These are phyloP conservation scores for Mucor saturninus DNA, from an alignment of 371 early-diverging fungal genomes.

Conservation along the genomic window DNA sequence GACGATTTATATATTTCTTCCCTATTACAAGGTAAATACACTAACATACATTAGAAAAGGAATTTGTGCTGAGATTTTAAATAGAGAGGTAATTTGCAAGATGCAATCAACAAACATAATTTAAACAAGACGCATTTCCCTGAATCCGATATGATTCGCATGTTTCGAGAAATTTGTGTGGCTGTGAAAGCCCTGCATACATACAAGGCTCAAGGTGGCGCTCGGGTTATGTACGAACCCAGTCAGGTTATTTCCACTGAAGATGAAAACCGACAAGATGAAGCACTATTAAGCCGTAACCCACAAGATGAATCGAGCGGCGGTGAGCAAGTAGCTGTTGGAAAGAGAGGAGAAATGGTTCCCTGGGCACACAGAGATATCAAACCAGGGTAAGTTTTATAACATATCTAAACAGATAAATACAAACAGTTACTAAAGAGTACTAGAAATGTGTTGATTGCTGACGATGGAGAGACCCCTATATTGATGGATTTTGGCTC, in stretches of 20 bases:
- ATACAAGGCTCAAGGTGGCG: conserved; percentile 53
- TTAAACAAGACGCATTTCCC: conserved; percentile 48
- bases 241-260: conserved; percentile 25
- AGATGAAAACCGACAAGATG: conserved; percentile 26
- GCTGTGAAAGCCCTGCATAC: conserved; percentile 63
- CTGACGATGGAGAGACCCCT: conserved; percentile 66
- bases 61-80: background rate
- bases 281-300: conserved; percentile 12
- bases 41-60: background rate
- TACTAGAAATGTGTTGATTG: conserved; percentile 53
- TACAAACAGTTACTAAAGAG: background rate
- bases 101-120: conserved; percentile 54
- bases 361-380: conserved; percentile 74
- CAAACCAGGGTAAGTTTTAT: conserved; percentile 63
- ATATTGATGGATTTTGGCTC: conserved; percentile 80
- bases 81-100: conserved; percentile 61
- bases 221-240: conserved; percentile 20
- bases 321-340: conserved; percentile 12
- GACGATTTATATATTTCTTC: conserved; percentile 68
- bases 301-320: conserved; percentile 24
- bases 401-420: conserved; percentile 11
- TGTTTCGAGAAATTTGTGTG: conserved; percentile 62
- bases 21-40: conserved; percentile 59
- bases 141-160: conserved; percentile 55
- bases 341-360: conserved; percentile 42